A percentile compares a stretch with the other conserved stretches of the same genome.
Conservation (phyloP, 2,329 filamentous ascomycete genomes). For the Fusarium piperis region DNA sequence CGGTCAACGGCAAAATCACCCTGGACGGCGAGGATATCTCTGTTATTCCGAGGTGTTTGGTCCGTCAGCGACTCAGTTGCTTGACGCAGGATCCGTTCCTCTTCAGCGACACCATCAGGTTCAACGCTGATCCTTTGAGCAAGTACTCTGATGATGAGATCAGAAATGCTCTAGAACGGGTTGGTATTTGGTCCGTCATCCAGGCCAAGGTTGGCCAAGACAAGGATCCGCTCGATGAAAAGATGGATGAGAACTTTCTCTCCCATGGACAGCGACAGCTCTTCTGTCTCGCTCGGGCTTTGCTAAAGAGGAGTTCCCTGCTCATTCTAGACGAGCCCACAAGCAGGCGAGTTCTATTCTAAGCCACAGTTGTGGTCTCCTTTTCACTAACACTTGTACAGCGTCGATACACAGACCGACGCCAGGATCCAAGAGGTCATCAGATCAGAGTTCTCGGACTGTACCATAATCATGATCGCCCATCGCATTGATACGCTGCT, state of each 20-base stretch:
- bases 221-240: slow-evolving; percentile 43
- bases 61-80: slow-evolving; percentile 52
- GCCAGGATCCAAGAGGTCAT: slow-evolving; percentile 44
- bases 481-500: slow-evolving; percentile 47
- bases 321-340: slow-evolving; percentile 53
- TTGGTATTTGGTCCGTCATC: slow-evolving; percentile 57
- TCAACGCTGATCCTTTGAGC: slow-evolving; percentile 60
- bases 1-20: slow-evolving; percentile 53
- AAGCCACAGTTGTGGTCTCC: not conserved
- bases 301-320: slow-evolving; percentile 41
- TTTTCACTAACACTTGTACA: slow-evolving; percentile 18
- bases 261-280: slow-evolving; percentile 48
- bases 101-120: slow-evolving; percentile 58
- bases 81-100: slow-evolving; percentile 65
- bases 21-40: slow-evolving; percentile 57
- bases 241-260: slow-evolving; percentile 50
- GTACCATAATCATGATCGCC: slow-evolving; percentile 49
- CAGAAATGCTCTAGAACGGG: slow-evolving; percentile 55
- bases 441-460: slow-evolving; percentile 42
- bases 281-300: slow-evolving; percentile 46
- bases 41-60: slow-evolving; percentile 36
- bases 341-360: slow-evolving; percentile 43
- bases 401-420: slow-evolving; percentile 45
- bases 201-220: slow-evolving; percentile 49
- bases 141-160: slow-evolving; percentile 54